phyloP scores from a whole-genome alignment of 2,329 filamentous ascomycete species.

The Coniochaeta sp. region DNA sequence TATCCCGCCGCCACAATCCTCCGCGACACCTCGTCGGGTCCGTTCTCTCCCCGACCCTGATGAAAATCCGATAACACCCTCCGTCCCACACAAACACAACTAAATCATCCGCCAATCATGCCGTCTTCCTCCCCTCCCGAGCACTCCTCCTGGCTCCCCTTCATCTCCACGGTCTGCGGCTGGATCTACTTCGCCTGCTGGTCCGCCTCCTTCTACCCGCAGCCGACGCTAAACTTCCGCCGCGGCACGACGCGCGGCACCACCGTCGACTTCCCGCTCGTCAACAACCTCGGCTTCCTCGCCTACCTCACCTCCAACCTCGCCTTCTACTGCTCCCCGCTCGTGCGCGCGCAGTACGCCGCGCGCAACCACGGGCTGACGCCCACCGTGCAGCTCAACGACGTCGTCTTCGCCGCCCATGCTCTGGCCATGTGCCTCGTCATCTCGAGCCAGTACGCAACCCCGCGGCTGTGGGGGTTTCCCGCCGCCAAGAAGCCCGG shows the following conservation, averaged over 20 bases:
- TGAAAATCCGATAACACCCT: background rate
- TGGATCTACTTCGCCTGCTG: constrained; percentile 73
- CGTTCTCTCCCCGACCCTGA: background rate
- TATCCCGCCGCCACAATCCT: background rate
- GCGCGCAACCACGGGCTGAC: constrained; percentile 66
- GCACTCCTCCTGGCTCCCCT: constrained; percentile 23
- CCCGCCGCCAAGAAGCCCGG: no score
- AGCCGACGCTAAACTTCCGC: constrained; percentile 71
- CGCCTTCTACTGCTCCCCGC: constrained; percentile 70
- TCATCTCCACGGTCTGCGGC: constrained; percentile 55
- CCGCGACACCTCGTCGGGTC: background rate
- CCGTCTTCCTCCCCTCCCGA: constrained; percentile 4
- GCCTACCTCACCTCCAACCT: constrained; percentile 70
- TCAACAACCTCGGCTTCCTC: constrained; percentile 65
- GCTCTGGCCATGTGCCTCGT: constrained; percentile 66
- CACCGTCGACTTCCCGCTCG: constrained; percentile 78
- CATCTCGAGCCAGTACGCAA: constrained; percentile 74
- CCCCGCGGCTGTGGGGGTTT: constrained; percentile 70
- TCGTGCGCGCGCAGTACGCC: constrained; percentile 77
- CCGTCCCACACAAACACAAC: background rate
- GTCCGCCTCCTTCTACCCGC: constrained; percentile 90
- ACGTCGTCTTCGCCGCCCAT: constrained; percentile 81
- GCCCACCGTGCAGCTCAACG: constrained; percentile 83
- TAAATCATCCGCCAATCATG: background rate
- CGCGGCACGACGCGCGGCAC: constrained; percentile 75